Base-by-base conservation (phyloP, 805 yeast species). In the Brettanomyces anomalus region DNA sequence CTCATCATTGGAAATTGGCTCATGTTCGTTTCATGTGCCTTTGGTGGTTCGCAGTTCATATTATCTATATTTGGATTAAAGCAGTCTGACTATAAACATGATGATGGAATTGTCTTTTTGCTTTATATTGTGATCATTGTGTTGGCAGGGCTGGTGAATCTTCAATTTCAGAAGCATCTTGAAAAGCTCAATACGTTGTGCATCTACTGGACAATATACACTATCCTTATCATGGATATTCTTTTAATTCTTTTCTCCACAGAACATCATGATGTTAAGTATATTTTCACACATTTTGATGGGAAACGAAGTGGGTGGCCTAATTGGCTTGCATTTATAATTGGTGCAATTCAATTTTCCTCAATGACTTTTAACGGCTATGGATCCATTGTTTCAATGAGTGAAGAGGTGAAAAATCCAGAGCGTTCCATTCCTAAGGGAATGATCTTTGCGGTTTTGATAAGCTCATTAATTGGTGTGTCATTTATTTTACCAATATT, bases 361-460 rank as follows among this genome's bases (percentile, higher is more conserved):
- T 78, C 84, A 28, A 82, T 83, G 61, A 84, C 90, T 18, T 67
- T 85, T 55, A 85, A 85, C 46, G 95, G 93, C 0, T 85, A 82
- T 59, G 90, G 90, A 21, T 78, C 85, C 75, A 67, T 85, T 21
- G 84, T 86, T 16, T 79, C 90, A 5, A 74, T 85, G 68, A 78
- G 88, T 38, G 95, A 85, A 53, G 95, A 85, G 61, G 93, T 85
- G 14, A 73, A 78, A 48, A 67, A 67, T 18, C 90, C 95, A 0
- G 93, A 85, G 55, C 72, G 65, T 43, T 79, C 77, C 41, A 80
- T 85, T 53, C 88, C 95, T 14, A 72, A 73, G 49, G 93, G 93
- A 4, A 76, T 85, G 55, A 61, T 82, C 1, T 66, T 72, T 39
- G 76, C 93, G 2, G 83, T 84, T 14, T 41, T 76, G 35, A 68